A percentile compares a stretch with the other conserved stretches of the same genome.
Evolutionary conservation across 176 grass and related monocot genomes (phyloP).

Genomic region (Ensete ventricosum): DNA sequence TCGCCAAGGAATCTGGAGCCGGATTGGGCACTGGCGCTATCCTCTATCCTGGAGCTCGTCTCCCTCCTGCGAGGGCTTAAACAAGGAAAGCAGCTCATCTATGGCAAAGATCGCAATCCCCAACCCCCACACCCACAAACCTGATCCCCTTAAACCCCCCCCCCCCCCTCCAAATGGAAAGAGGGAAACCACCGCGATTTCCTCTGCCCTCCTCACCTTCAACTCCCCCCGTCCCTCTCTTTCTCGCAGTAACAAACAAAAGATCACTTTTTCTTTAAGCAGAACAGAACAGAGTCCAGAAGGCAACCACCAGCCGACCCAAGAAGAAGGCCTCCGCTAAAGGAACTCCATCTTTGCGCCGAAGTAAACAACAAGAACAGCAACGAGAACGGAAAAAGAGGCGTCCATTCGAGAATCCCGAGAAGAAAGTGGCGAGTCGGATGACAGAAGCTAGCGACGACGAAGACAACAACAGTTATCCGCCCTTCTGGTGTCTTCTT

Average conservation of each 20-base stretch:
- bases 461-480: neutral
- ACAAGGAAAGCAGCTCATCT: slow-evolving; percentile 11
- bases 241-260: neutral
- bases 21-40: neutral
- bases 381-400: neutral
- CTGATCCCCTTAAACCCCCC: neutral
- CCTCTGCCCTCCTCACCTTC: neutral
- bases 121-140: neutral
- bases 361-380: neutral
- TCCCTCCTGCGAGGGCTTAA: neutral
- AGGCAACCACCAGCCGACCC: neutral
- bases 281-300: neutral
- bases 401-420: neutral
- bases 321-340: too few species aligned
- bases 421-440: neutral
- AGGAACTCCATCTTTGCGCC: neutral
- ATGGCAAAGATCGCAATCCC: neutral
- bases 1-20: neutral
- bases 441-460: neutral
- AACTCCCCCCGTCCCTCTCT: neutral
- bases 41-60: neutral
- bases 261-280: neutral
- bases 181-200: neutral
- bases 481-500: neutral
- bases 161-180: neutral